Conservation (phyloP, 192 early-diverging fungal genomes). For the Coemansia sp. region DNA sequence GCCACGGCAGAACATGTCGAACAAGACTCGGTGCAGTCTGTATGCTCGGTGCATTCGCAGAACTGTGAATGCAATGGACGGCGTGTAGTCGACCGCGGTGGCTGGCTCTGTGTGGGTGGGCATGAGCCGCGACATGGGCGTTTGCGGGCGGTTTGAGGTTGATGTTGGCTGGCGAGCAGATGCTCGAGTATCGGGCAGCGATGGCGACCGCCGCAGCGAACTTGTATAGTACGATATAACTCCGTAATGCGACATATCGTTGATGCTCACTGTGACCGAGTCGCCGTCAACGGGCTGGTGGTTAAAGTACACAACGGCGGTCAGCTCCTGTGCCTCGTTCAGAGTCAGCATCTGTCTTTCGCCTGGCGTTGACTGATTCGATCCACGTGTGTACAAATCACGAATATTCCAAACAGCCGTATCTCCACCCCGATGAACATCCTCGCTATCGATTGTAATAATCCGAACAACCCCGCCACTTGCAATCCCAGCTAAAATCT, state of each 20-base stretch:
- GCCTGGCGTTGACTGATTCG: neutral
- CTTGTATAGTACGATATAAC: conserved; percentile 20
- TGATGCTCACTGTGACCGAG: neutral
- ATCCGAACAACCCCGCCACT: neutral
- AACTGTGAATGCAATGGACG: conserved; percentile 23
- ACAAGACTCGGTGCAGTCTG: conserved; percentile 25
- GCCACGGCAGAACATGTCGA: conserved; percentile 41
- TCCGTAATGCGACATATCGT: conserved; percentile 19
- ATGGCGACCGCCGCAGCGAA: conserved; percentile 23
- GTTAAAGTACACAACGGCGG: conserved; percentile 20
- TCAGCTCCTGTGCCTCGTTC: conserved; percentile 25
- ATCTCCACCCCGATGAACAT: neutral
- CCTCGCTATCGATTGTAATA: conserved; percentile 12
- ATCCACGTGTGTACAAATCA: conserved; percentile 8
- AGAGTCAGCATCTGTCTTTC: conserved; percentile 10
- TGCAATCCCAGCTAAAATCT: conserved; percentile 1
- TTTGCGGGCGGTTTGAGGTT: conserved; percentile 5
- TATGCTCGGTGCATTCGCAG: conserved; percentile 41
- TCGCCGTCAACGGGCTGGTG: conserved; percentile 2
- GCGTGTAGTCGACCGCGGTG: neutral
- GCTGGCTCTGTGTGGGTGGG: neutral
- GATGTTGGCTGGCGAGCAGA: neutral
- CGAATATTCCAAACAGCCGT: conserved; percentile 5
- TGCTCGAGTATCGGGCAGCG: conserved; percentile 8
- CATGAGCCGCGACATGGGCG: neutral